Base-by-base conservation (phyloP, 345 rosid species). In the Lepidium africanum region DNA sequence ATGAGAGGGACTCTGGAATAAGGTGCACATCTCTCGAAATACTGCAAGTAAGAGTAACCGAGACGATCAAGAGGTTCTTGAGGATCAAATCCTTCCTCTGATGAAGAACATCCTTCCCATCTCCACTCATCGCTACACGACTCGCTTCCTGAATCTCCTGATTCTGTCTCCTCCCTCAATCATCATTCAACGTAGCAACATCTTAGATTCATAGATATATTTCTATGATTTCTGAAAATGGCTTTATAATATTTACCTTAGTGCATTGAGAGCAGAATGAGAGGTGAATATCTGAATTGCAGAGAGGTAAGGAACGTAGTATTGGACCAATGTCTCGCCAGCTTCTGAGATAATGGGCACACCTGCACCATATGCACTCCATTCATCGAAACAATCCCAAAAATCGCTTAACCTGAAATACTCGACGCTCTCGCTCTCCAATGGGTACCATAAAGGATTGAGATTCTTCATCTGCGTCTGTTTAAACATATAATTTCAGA, bases 291-390 rank as follows among this genome's bases (percentile, higher is more conserved):
- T 89, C 77, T 94, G 97, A 65, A 94, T 85, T 1, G 96, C 99
- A 40, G 99, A 94, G 67, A 94, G 90, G 69, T 91, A 94, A 50
- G 99, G 99, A 39, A 94, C 99, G 51, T 89, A 91, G 81, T 94
- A 94, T 65, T 94, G 99, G 58, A 89, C 86, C 72, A 94, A 79
- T 19, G 90, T 81, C 70, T 91, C 96, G 10, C 79, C 85, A 45
- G 81, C 75, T 77, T 74, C 77, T 15, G 85, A 64, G 41, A 47
- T 51, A 64, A 94, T 73, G 46, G 99, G 97, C 42, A 94, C 97
- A 15, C 99, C 97, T 49, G 96, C 99, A 37, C 99, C 99, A 65
- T 94, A 94, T 1, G 96, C 99, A 57, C 99, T 94, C 99, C 97
- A 91, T 75, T 94, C 97, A 61, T 91, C 99, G 61, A 68, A 94